Percentiles rank a stretch among this genome's conserved stretches.
These are phyloP conservation scores for Exophiala bonariae DNA, from an alignment of 2,329 filamentous ascomycete genomes.

Conservation along the genomic window DNA sequence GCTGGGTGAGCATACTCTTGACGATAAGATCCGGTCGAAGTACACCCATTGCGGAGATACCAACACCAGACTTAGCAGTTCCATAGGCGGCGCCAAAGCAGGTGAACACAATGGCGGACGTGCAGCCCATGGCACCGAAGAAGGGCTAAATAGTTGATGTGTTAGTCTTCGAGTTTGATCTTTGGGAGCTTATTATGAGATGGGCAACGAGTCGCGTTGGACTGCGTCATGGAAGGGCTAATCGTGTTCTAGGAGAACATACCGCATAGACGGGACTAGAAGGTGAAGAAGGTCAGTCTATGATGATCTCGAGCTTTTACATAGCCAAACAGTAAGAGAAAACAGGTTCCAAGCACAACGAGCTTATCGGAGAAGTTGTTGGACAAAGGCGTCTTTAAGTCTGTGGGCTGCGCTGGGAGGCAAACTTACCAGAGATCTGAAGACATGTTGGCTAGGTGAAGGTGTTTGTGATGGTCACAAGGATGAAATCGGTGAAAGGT, in stretches of 20 bases:
- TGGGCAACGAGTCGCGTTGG: background rate
- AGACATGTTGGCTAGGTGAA: constrained; percentile 61
- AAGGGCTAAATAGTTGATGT: constrained; percentile 63
- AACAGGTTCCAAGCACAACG: background rate
- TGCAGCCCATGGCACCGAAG: constrained; percentile 97
- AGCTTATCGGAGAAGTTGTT: constrained; percentile 16
- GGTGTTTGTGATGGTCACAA: too few species aligned
- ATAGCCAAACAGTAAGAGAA: too few species aligned
- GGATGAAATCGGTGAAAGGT: too few species aligned
- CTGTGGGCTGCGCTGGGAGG: constrained; percentile 32
- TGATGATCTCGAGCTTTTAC: background rate
- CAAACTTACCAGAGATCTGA: constrained; percentile 78
- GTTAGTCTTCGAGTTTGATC: constrained; percentile 28
- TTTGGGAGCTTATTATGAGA: background rate
- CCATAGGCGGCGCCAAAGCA: constrained; percentile 96
- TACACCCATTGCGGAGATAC: constrained; percentile 98
- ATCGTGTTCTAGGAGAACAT: constrained; percentile 54
- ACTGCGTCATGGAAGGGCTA: background rate
- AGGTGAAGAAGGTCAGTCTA: constrained; percentile 44
- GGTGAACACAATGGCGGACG: constrained; percentile 91
- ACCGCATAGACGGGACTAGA: constrained; percentile 96
- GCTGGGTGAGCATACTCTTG: constrained; percentile 75
- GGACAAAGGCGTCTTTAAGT: too few species aligned
- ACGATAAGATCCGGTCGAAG: constrained; percentile 96
- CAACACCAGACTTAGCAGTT: constrained; percentile 98